Percentiles rank a stretch among this genome's conserved stretches.
Conservation (phyloP, 768 basidiomycete species). For the Leccinum sublutescens region DNA sequence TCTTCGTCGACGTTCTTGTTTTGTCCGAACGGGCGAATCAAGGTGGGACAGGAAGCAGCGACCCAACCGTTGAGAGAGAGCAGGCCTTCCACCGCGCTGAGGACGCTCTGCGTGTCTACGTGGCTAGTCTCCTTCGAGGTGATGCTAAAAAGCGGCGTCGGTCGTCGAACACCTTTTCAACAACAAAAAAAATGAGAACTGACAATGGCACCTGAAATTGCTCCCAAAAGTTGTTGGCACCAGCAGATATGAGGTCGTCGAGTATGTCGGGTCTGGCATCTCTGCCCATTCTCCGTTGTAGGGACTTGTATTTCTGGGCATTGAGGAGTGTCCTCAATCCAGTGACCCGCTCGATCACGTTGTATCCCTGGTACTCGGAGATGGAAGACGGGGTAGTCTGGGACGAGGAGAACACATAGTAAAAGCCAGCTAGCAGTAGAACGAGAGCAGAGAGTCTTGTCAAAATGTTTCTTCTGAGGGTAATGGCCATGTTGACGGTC, state of each 20-base stretch:
- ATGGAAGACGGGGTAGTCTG: conserved; percentile 14
- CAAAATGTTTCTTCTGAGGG: conserved; percentile 30
- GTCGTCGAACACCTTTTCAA: too few species aligned
- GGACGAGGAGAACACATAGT: conserved; percentile 24
- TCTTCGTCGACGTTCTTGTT: conserved; percentile 70
- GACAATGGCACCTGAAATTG: conserved; percentile 91
- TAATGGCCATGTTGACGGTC: conserved; percentile 25
- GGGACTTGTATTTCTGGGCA: conserved; percentile 70
- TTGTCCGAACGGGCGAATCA: conserved; percentile 92
- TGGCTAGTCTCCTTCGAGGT: conserved; percentile 78
- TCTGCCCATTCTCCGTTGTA: conserved; percentile 86
- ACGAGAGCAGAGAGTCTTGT: conserved; percentile 18
- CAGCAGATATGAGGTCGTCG: conserved; percentile 68
- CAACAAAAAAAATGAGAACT: conserved; percentile 29
- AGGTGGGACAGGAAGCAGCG: conserved; percentile 89
- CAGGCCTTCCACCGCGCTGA: conserved; percentile 87
- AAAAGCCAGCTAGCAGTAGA: conserved; percentile 20
- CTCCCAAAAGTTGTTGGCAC: conserved; percentile 87
- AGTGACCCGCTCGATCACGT: conserved; percentile 64
- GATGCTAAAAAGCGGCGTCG: conserved; percentile 49
- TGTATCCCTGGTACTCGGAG: conserved; percentile 52
- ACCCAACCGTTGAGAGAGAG: conserved; percentile 99
- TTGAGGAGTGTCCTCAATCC: conserved; percentile 67
- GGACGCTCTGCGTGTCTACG: conserved; percentile 86
- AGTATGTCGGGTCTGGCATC: conserved; percentile 84